These are phyloP conservation scores for Casaregolazyma suthepensis DNA, from an alignment of 1,139 yeast genomes.

Conservation along the genomic window DNA sequence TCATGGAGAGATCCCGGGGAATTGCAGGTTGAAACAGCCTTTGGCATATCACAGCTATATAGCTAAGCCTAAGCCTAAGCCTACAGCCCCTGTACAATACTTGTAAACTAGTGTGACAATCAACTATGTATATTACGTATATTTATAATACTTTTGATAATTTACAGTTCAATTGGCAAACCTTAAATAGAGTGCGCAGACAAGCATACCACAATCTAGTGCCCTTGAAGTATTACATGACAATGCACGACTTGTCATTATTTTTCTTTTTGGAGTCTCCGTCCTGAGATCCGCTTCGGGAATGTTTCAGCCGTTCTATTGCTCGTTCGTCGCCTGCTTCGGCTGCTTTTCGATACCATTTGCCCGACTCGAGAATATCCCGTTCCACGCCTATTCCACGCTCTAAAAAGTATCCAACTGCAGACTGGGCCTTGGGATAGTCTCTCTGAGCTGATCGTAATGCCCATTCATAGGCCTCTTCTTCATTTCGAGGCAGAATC, in stretches of 20 bases:
- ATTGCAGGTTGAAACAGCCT: conserved; percentile 22
- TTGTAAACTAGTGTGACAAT: neutral
- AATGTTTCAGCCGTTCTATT: conserved; percentile 27
- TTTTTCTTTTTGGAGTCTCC: conserved; percentile 10
- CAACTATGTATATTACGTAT: neutral
- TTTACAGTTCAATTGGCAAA: neutral
- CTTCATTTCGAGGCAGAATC: conserved; percentile 67
- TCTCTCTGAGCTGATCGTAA: conserved; percentile 72
- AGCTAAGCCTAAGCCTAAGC: neutral
- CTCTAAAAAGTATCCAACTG: conserved; percentile 78
- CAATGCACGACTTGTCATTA: conserved; percentile 38
- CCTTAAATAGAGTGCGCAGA: too few species aligned
- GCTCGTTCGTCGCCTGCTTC: conserved; percentile 69
- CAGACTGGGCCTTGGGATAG: conserved; percentile 77
- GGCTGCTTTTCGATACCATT: conserved; percentile 75
- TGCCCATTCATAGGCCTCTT: conserved; percentile 95
- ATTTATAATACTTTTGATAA: neutral
- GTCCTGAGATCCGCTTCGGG: conserved; percentile 9
- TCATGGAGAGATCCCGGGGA: conserved; percentile 26
- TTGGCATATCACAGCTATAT: conserved; percentile 22
- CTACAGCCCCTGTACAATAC: neutral
- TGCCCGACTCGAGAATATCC: conserved; percentile 52
- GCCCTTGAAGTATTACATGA: conserved; percentile 15
- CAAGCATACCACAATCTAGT: neutral
- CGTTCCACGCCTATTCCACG: conserved; percentile 80